Evolutionary conservation across 192 early-diverging fungal species (phyloP).

Genomic region (Linnemannia exigua): DNA sequence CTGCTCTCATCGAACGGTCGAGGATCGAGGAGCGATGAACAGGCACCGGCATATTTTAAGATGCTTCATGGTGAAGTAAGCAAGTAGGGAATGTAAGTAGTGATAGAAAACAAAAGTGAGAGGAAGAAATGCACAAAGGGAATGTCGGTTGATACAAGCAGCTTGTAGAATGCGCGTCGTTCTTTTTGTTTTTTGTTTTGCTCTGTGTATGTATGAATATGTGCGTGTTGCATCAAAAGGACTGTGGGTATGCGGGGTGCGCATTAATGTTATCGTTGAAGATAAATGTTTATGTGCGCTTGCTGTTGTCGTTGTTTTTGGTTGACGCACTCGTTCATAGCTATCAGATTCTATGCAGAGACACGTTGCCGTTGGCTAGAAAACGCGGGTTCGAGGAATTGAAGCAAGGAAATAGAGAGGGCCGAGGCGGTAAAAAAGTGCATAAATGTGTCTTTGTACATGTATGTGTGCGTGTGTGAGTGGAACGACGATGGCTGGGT

Average conservation of each 20-base stretch:
- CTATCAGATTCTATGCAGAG: neutral
- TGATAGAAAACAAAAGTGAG: neutral
- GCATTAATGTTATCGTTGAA: neutral
- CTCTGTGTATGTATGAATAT: neutral
- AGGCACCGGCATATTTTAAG: neutral
- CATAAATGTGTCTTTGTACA: too few species aligned
- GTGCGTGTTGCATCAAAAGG: constrained; percentile 2
- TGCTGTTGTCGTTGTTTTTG: neutral
- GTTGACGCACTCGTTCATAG: neutral
- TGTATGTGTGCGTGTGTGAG: too few species aligned
- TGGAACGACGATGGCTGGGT: neutral
- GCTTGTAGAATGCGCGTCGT: neutral
- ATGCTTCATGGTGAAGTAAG: neutral
- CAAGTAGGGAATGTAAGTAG: neutral
- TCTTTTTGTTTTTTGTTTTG: neutral
- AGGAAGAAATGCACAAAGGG: neutral
- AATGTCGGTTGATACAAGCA: neutral
- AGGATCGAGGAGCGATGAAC: neutral
- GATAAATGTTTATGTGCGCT: neutral
- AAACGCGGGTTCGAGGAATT: neutral
- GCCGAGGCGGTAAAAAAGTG: neutral
- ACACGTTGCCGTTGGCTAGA: neutral
- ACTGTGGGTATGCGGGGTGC: neutral
- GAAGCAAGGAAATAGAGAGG: neutral
- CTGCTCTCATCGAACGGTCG: constrained; percentile 4